Percentiles rank a stretch among this genome's conserved stretches.
phyloP scores from a whole-genome alignment of 345 rosid genomes.

The Physaria fendleri region DNA sequence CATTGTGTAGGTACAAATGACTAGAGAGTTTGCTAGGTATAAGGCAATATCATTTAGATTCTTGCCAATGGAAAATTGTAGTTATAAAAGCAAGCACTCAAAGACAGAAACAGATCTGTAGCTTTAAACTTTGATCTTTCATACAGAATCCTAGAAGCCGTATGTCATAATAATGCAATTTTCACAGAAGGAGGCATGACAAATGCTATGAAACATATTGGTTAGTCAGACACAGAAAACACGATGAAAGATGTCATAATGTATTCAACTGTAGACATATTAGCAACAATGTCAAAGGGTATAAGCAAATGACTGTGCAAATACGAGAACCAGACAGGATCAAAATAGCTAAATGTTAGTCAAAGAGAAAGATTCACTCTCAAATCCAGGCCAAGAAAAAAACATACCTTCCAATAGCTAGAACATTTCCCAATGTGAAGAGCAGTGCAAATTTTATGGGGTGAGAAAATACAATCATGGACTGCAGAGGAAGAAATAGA shows the following conservation, averaged over 20 bases:
- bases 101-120: neutral
- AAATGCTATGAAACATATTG: neutral
- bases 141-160: neutral
- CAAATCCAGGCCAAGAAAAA: neutral
- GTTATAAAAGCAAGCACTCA: neutral
- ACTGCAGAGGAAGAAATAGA: slow-evolving; percentile 41
- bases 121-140: neutral
- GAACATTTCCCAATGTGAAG: slow-evolving; percentile 83
- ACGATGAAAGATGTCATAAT: neutral
- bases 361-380: neutral
- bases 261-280: neutral
- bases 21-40: neutral
- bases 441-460: slow-evolving; percentile 87
- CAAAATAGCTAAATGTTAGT: too few species aligned
- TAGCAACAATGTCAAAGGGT: too few species aligned
- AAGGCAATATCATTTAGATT: neutral
- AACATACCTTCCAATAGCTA: slow-evolving; percentile 88
- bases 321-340: too few species aligned
- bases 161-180: neutral
- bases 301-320: too few species aligned
- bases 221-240: neutral
- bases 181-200: neutral
- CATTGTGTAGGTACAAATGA: neutral
- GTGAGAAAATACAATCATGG: slow-evolving; percentile 62
- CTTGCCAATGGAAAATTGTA: neutral